Evolutionary conservation across 108 stramenopile species (phyloP).

Genomic region (Skeletonema tropicum): DNA sequence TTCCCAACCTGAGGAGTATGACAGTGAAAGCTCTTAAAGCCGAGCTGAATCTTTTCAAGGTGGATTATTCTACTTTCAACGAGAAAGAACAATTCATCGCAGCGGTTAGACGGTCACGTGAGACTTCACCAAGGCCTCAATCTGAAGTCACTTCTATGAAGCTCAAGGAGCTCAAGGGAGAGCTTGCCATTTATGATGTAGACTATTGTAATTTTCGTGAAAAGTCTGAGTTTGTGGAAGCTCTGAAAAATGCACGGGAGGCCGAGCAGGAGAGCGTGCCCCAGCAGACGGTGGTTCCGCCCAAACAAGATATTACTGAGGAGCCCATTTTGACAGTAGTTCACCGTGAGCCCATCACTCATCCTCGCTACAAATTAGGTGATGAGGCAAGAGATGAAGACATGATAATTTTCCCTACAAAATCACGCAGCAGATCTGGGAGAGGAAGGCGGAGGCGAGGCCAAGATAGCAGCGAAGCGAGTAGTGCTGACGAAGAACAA

Average conservation of each 20-base stretch:
- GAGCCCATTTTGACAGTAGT: constrained; percentile 1
- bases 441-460: constrained; percentile 14
- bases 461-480: not conserved
- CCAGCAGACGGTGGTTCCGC: not conserved
- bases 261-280: not conserved
- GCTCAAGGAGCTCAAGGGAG: not conserved
- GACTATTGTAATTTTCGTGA: not conserved
- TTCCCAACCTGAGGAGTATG: not conserved
- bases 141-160: not conserved
- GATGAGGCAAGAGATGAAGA: constrained; percentile 35
- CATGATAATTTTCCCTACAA: constrained; percentile 33
- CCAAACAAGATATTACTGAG: not conserved
- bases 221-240: not conserved
- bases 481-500: constrained; percentile 18
- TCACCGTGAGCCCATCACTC: constrained; percentile 29
- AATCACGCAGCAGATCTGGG: not conserved
- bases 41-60: not conserved
- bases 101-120: not conserved
- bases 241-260: not conserved
- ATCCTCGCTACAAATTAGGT: constrained; percentile 33
- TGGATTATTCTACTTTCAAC: not conserved
- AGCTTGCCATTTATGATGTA: not conserved
- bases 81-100: constrained; percentile 1
- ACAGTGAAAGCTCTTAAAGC: not conserved
- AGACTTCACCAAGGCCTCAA: not conserved